Conservation (phyloP, 805 yeast species). For the Nakazawaea laoshanensis region DNA sequence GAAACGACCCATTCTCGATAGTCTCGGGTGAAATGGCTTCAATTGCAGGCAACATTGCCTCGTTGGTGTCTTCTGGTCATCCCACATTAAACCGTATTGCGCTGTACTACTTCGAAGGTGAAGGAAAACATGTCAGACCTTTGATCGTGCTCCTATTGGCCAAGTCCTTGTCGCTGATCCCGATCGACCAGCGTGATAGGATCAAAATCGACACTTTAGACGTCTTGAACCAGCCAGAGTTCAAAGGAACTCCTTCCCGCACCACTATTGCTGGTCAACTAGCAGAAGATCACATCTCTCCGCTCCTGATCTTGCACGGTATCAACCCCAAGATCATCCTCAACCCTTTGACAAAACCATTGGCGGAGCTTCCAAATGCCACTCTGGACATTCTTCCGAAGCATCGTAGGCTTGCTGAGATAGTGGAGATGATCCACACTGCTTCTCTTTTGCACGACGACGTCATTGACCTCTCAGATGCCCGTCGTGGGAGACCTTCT, state of each 20-base stretch:
- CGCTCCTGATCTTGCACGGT: constrained; percentile 79
- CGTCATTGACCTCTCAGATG: constrained; percentile 85
- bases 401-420: constrained; percentile 92
- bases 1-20: constrained; percentile 79
- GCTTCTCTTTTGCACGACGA: constrained; percentile 95
- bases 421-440: constrained; percentile 97
- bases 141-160: constrained; percentile 76
- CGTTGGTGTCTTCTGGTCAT: constrained; percentile 85
- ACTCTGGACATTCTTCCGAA: constrained; percentile 60
- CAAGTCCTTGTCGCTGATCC: constrained; percentile 73
- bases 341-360: constrained; percentile 79
- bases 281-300: constrained; percentile 61
- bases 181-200: constrained; percentile 57
- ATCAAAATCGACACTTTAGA: constrained; percentile 54
- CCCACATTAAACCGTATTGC: constrained; percentile 88
- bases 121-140: constrained; percentile 94
- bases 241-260: constrained; percentile 45
- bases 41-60: constrained; percentile 79
- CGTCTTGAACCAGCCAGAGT: constrained; percentile 59
- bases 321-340: constrained; percentile 77
- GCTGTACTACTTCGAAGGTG: constrained; percentile 92
- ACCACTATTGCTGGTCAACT: constrained; percentile 53
- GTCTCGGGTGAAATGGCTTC: constrained; percentile 92
- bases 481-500: constrained; percentile 82
- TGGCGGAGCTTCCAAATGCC: constrained; percentile 53